A percentile compares a stretch with the other conserved stretches of the same genome.
Conservation (phyloP, 805 yeast species). For the Candida vartiovaarae region DNA sequence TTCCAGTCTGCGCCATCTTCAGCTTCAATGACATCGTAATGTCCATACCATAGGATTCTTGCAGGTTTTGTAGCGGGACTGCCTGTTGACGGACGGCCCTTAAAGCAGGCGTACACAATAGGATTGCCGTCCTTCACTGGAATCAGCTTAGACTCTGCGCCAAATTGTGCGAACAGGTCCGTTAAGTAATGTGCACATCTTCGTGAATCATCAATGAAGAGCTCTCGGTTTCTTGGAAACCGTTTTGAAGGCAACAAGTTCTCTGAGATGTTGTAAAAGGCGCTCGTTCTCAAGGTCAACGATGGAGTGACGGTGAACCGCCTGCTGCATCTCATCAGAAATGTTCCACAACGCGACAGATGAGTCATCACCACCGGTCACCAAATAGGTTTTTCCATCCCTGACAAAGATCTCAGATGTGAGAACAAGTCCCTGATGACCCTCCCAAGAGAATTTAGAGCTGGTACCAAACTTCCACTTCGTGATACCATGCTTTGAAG, state of each 20-base stretch:
- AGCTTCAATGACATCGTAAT: constrained; percentile 90
- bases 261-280: constrained; percentile 54
- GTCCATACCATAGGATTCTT: constrained; percentile 84
- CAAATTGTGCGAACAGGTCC: constrained; percentile 55
- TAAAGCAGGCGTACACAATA: constrained; percentile 69
- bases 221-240: constrained; percentile 69
- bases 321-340: constrained; percentile 5
- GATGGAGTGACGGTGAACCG: constrained; percentile 9
- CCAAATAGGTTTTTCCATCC: constrained; percentile 36
- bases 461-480: constrained; percentile 46
- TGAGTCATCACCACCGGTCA: constrained; percentile 67
- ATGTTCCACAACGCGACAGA: constrained; percentile 70
- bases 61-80: constrained; percentile 19
- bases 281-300: constrained; percentile 45
- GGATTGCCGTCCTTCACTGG: constrained; percentile 82
- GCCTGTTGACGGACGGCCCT: constrained; percentile 24
- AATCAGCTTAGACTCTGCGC: constrained; percentile 63
- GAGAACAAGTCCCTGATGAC: constrained; percentile 50
- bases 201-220: constrained; percentile 70
- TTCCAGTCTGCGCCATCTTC: constrained; percentile 57
- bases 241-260: constrained; percentile 63
- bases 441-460: constrained; percentile 38
- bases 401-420: constrained; percentile 44
- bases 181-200: constrained; percentile 76
- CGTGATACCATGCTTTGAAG: constrained; percentile 39